These are phyloP conservation scores for Tuber aestivum DNA, from an alignment of 495 filamentous ascomycete genomes.

Conservation along the genomic window DNA sequence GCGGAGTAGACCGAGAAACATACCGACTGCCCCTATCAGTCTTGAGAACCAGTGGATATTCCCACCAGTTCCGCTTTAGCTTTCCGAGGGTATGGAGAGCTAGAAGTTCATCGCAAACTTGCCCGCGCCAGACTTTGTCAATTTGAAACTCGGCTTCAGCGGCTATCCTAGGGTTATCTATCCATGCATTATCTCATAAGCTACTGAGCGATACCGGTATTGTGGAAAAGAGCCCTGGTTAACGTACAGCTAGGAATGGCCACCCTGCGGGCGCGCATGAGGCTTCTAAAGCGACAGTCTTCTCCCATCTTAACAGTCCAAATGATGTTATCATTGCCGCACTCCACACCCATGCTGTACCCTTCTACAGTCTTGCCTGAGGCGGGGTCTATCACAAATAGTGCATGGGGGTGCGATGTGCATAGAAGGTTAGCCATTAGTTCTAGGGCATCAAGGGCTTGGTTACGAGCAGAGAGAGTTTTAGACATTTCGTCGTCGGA, in stretches of 20 bases:
- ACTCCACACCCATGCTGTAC: neutral
- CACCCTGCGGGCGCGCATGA: neutral
- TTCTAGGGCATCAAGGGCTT: neutral
- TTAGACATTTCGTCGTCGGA: too few relatives aligned
- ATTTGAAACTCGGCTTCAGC: neutral
- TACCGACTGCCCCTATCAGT: neutral
- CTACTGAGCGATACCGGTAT: neutral
- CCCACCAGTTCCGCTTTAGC: neutral
- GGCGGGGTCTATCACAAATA: neutral
- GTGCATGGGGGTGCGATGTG: neutral
- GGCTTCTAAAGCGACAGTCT: neutral
- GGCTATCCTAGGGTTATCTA: neutral
- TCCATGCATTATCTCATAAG: neutral
- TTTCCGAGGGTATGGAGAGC: neutral
- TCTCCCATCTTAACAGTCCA: neutral
- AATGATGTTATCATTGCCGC: neutral
- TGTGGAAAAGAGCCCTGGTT: neutral
- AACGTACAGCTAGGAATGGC: neutral
- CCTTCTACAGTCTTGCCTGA: neutral
- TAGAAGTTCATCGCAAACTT: neutral
- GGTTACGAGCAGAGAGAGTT: too few relatives aligned
- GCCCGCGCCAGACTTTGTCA: neutral
- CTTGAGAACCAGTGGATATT: neutral
- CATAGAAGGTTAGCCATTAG: neutral
- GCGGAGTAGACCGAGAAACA: neutral